These are phyloP conservation scores for Penicillium nordicum DNA, from an alignment of 2,329 filamentous ascomycete genomes.

Conservation along the genomic window DNA sequence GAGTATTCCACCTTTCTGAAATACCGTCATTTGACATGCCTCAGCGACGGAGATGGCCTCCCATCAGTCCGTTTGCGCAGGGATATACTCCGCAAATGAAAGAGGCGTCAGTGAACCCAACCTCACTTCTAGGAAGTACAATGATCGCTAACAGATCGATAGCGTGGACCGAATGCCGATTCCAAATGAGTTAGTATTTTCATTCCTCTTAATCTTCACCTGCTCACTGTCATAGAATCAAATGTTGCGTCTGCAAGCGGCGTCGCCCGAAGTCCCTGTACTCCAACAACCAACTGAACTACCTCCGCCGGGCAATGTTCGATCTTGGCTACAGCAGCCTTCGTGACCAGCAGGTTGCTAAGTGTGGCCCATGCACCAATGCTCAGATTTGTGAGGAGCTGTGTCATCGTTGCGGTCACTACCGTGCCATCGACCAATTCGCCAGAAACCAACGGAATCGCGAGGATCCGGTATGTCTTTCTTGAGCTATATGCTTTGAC, in stretches of 20 bases:
- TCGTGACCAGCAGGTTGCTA: constrained; percentile 1
- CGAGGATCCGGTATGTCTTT: not conserved
- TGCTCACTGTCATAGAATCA: constrained; percentile 2
- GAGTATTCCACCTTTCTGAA: not conserved
- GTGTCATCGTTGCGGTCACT: constrained; percentile 3
- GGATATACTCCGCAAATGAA: not conserved
- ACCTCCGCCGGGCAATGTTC: constrained; percentile 1
- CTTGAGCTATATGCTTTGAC: no score
- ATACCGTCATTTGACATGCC: not conserved
- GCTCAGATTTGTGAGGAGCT: not conserved
- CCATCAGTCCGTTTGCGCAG: not conserved
- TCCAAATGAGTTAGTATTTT: constrained; percentile 1
- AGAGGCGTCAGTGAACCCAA: not conserved
- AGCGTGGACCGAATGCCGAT: not conserved
- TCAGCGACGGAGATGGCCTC: not conserved
- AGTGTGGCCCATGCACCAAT: constrained; percentile 3
- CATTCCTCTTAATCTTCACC: not conserved
- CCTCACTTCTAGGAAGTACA: no score
- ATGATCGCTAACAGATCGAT: not conserved
- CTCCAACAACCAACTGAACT: constrained; percentile 1
- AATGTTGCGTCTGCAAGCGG: constrained; percentile 6
- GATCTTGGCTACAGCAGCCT: not conserved
- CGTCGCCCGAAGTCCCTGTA: not conserved
- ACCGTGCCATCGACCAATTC: constrained; percentile 3
- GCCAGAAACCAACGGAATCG: constrained; percentile 7